phyloP scores from a whole-genome alignment of 2,329 filamentous ascomycete genomes.

The Fusarium sp. region DNA sequence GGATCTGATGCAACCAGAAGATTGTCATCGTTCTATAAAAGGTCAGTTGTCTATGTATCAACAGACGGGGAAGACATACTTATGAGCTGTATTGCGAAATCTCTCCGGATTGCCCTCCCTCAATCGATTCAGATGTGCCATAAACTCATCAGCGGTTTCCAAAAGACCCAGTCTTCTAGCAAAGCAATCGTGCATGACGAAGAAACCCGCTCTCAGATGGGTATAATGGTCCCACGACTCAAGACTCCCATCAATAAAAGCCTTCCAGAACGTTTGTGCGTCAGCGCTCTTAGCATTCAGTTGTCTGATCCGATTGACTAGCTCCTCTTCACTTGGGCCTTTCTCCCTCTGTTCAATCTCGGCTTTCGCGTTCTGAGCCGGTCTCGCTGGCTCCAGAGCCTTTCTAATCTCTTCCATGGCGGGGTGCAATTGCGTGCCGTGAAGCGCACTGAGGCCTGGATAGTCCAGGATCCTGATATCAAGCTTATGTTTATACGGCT shows the following conservation, averaged over 20 bases:
- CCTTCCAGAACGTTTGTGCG: conserved; percentile 44
- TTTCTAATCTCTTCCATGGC: conserved; percentile 38
- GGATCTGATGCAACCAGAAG: conserved; percentile 54
- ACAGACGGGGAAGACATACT: conserved; percentile 21
- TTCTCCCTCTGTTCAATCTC: conserved; percentile 23
- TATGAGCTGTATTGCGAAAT: conserved; percentile 53
- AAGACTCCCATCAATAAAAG: conserved; percentile 47
- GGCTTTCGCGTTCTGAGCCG: background rate
- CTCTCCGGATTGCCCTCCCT: conserved; percentile 44
- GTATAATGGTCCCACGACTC: conserved; percentile 51
- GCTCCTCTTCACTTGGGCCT: conserved; percentile 31
- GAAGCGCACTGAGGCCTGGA: conserved; percentile 42
- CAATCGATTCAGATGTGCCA: conserved; percentile 47
- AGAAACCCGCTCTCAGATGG: conserved; percentile 52
- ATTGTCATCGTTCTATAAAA: conserved; percentile 49
- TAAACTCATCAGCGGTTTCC: conserved; percentile 49
- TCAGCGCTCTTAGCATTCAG: conserved; percentile 19
- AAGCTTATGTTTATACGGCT: conserved; percentile 12
- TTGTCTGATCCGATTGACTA: conserved; percentile 15
- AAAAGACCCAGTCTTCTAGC: conserved; percentile 42
- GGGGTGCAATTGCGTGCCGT: conserved; percentile 22
- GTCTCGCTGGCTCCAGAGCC: conserved; percentile 17
- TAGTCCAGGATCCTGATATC: conserved; percentile 41
- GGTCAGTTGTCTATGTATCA: accelerated
- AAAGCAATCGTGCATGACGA: conserved; percentile 49